phyloP scores from a whole-genome alignment of 1,284 basidiomycete genomes.

The Leccinum pachyderme region DNA sequence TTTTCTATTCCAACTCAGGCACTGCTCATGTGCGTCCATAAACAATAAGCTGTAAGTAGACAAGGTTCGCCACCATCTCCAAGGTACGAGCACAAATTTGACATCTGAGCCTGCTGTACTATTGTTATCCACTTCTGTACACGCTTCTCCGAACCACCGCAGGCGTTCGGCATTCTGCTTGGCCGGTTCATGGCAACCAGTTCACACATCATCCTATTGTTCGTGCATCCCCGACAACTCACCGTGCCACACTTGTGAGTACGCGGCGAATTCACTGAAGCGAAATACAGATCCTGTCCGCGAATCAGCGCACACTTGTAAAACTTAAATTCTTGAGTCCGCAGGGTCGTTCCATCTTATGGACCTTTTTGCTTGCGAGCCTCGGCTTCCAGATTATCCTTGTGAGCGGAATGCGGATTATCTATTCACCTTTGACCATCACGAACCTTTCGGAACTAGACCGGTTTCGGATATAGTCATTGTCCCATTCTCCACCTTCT shows the following conservation, averaged over 20 bases:
- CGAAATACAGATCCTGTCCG: slow-evolving; percentile 6
- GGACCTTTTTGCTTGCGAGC: slow-evolving; percentile 10
- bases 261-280: slow-evolving; percentile 2
- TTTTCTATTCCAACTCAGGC: slow-evolving; percentile 5
- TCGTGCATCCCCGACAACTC: slow-evolving; percentile 9
- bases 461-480: slow-evolving; percentile 38
- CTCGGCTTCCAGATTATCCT: slow-evolving; percentile 7
- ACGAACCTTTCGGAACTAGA: slow-evolving; percentile 30
- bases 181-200: slow-evolving; percentile 14
- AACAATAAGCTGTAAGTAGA: slow-evolving; percentile 25
- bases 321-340: slow-evolving; percentile 19
- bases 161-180: background rate
- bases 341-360: slow-evolving; percentile 11
- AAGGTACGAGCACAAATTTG: slow-evolving; percentile 30
- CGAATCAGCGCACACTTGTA: slow-evolving; percentile 7
- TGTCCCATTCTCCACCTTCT: slow-evolving; percentile 26
- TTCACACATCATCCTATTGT: slow-evolving; percentile 25
- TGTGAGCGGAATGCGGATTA: slow-evolving; percentile 18
- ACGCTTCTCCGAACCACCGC: slow-evolving; percentile 1
- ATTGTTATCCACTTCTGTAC: slow-evolving; percentile 22
- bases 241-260: slow-evolving; percentile 11
- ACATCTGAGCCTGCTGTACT: slow-evolving; percentile 14
- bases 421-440: slow-evolving; percentile 16
- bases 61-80: slow-evolving; percentile 25
- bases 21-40: background rate